Conservation (phyloP, 2,329 filamentous ascomycete species). For the Penicillium sp. region DNA sequence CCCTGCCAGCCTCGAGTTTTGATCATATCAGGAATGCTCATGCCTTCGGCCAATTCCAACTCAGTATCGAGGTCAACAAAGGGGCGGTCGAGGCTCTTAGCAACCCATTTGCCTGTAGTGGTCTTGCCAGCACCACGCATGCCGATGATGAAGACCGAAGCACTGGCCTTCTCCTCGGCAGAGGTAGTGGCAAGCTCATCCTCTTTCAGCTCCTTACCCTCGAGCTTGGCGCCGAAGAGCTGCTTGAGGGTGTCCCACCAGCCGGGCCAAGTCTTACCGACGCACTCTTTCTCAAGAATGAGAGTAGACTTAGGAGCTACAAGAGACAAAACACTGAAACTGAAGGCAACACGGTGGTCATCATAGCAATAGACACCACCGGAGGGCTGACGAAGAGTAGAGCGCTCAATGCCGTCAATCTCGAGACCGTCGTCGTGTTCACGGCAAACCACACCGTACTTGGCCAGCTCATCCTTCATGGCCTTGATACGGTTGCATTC, state of each 20-base stretch:
- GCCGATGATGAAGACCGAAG: slow-evolving; percentile 88
- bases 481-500: slow-evolving; percentile 95
- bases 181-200: slow-evolving; percentile 38
- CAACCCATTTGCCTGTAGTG: slow-evolving; percentile 84
- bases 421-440: slow-evolving; percentile 92
- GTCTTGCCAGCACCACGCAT: slow-evolving; percentile 98
- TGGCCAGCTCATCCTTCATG: slow-evolving; percentile 91
- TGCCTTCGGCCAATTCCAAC: slow-evolving; percentile 70
- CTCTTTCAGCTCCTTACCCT: slow-evolving; percentile 64
- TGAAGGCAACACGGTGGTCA: slow-evolving; percentile 97
- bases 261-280: slow-evolving; percentile 96
- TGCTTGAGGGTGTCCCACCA: slow-evolving; percentile 92
- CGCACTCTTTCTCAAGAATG: slow-evolving; percentile 86
- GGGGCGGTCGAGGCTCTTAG: slow-evolving; percentile 68
- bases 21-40: slow-evolving; percentile 84
- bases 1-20: slow-evolving; percentile 77
- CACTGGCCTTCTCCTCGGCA: slow-evolving; percentile 42
- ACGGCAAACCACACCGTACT: slow-evolving; percentile 82
- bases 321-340: slow-evolving; percentile 84
- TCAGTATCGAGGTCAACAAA: slow-evolving; percentile 86
- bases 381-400: slow-evolving; percentile 55
- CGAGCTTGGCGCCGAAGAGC: slow-evolving; percentile 72
- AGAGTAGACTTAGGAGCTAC: slow-evolving; percentile 69
- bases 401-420: slow-evolving; percentile 57
- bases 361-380: slow-evolving; percentile 86